Base-by-base conservation (phyloP, 345 rosid species). In the Eucalyptus tenuipes region DNA sequence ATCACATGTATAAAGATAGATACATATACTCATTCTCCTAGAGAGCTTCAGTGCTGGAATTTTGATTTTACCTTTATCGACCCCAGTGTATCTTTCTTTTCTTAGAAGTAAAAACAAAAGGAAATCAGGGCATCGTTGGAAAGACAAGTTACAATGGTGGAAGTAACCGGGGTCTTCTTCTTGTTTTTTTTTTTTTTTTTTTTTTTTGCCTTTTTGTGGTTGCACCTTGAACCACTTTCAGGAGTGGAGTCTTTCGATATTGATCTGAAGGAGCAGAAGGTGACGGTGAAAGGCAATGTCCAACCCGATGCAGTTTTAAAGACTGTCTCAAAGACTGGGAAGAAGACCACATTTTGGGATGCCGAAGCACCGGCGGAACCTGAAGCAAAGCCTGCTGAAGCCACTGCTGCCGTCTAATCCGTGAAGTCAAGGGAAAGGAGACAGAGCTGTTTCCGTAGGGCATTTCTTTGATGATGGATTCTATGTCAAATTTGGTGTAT, bases 321-420 rank as follows among this genome's bases (percentile, higher is more conserved):
- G 94, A 93, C 94, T 2, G 99, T 97, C 49, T 92, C 98, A 7
- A 97, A 97, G 93, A 95, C 97, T 0, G 96, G 96, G 85, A 96
- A 97, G 95, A 94, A 92, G 89, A 97, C 99, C 17, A 49, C 94
- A 64, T 97, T 96, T 90, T 97, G 99, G 98, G 97, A 93, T 71
- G 94, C 93, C 1, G 85, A 59, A 59, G 53, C 92, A 40, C 64
- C 92, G 11, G 87, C 92, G 75, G 92, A 89, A 89, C 89, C 91
- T 15, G 91, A 92, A 6, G 90, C 92, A 89, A 81, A 92, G 44
- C 94, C 88, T 40, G 92, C 94, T 66, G 87, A 86, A 88, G 90
- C 94, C 86, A 44, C 86, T 45, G 82, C 82, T 20, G 82, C 47
- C 10, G 82, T 75, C 45, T 75, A 37, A 75, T 75, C 82, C 1